phyloP scores from a whole-genome alignment of 495 filamentous ascomycete genomes.

The Xylaria nigripes region DNA sequence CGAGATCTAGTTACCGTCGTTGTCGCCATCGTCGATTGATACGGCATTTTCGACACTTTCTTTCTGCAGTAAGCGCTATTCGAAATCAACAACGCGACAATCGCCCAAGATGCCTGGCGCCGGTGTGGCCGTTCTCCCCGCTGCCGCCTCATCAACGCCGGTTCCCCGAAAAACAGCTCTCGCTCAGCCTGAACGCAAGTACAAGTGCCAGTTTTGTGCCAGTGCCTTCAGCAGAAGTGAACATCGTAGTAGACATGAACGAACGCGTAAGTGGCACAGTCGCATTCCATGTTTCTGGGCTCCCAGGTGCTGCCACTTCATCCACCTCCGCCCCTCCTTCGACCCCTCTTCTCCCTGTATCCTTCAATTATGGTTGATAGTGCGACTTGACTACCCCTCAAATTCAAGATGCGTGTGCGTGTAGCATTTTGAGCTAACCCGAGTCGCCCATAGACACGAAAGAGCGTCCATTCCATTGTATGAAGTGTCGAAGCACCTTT shows the following conservation, averaged over 20 bases:
- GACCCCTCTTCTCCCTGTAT: conserved; percentile 8
- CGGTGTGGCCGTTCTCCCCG: conserved; percentile 52
- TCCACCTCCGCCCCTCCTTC: conserved; percentile 6
- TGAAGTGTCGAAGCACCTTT: conserved; percentile 97
- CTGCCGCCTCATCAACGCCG: conserved; percentile 51
- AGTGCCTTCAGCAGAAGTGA: conserved; percentile 95
- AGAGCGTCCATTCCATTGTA: conserved; percentile 96
- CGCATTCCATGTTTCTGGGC: conserved; percentile 1
- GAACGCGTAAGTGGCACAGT: conserved; percentile 75
- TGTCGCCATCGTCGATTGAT: conserved; percentile 23
- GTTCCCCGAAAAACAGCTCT: conserved; percentile 51
- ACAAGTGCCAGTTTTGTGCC: conserved; percentile 98
- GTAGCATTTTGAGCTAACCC: conserved; percentile 15
- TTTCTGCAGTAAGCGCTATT: conserved; percentile 21
- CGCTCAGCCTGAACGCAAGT: conserved; percentile 81
- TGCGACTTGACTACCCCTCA: conserved; percentile 19
- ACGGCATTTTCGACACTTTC: conserved; percentile 1
- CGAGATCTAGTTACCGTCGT: conserved; percentile 13
- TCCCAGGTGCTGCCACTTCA: background rate
- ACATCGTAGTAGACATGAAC: conserved; percentile 92
- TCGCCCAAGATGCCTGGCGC: conserved; percentile 54
- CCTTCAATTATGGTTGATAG: background rate
- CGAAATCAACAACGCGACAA: conserved; percentile 37
- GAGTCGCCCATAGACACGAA: conserved; percentile 66
- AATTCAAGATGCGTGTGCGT: conserved; percentile 9